Evolutionary conservation across 2,329 filamentous ascomycete species (phyloP).

Genomic region (Colletotrichum navitas): DNA sequence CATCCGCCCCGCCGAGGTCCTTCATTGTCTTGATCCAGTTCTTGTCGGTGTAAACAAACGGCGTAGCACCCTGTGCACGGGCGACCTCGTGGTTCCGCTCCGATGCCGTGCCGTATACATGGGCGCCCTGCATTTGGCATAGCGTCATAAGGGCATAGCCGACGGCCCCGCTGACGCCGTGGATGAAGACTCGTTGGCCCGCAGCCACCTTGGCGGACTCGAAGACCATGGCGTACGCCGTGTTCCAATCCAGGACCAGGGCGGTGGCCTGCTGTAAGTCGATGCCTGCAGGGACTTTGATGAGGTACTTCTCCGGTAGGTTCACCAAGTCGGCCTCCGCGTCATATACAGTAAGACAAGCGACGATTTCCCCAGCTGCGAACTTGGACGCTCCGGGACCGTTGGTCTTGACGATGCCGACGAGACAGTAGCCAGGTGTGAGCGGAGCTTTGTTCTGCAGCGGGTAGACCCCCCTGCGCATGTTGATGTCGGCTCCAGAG

Average conservation of each 20-base stretch:
- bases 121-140: constrained; percentile 58
- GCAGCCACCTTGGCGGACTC: constrained; percentile 54
- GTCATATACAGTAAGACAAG: constrained; percentile 55
- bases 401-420: constrained; percentile 56
- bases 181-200: constrained; percentile 63
- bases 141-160: constrained; percentile 58
- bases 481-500: constrained; percentile 61
- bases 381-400: constrained; percentile 53
- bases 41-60: constrained; percentile 63
- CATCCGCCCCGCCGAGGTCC: constrained; percentile 59
- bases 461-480: constrained; percentile 63
- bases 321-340: constrained; percentile 61
- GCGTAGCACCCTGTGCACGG: constrained; percentile 53
- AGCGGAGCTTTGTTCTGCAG: constrained; percentile 59
- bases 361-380: constrained; percentile 51
- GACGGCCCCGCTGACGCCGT: constrained; percentile 64
- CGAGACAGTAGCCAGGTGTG: constrained; percentile 62
- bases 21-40: constrained; percentile 62
- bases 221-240: constrained; percentile 55
- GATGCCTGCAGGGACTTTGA: constrained; percentile 56
- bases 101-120: constrained; percentile 63
- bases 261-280: constrained; percentile 57
- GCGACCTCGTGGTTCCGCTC: constrained; percentile 59
- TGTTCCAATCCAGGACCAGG: constrained; percentile 60
- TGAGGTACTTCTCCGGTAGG: constrained; percentile 59